phyloP scores from a whole-genome alignment of 106 monocot genomes.

The Acanthochlamys bracteata region DNA sequence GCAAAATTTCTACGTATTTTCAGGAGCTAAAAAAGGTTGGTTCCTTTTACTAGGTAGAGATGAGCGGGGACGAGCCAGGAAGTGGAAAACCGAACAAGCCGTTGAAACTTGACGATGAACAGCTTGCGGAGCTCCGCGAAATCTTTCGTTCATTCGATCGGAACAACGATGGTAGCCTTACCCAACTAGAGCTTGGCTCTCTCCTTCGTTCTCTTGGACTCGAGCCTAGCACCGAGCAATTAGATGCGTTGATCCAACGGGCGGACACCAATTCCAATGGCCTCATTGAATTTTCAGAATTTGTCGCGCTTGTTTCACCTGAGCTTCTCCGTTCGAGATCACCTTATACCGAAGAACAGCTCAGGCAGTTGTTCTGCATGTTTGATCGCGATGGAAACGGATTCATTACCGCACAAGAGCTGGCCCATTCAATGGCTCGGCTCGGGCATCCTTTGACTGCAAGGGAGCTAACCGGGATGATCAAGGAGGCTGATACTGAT shows the following conservation, averaged over 20 bases:
- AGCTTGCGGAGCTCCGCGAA: constrained; percentile 69
- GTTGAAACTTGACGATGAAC: constrained; percentile 42
- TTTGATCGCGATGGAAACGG: constrained; percentile 89
- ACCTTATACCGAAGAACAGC: constrained; percentile 62
- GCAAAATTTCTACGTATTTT: no score
- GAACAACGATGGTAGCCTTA: constrained; percentile 87
- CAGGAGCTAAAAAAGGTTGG: no score
- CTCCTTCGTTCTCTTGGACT: constrained; percentile 77
- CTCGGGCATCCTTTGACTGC: constrained; percentile 74
- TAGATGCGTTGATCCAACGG: constrained; percentile 55
- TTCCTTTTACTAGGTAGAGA: no score
- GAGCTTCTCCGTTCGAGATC: constrained; percentile 34
- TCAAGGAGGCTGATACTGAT: constrained; percentile 77
- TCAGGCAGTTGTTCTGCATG: constrained; percentile 49
- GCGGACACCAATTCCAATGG: constrained; percentile 84
- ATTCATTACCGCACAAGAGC: constrained; percentile 72
- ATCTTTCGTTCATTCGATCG: constrained; percentile 83
- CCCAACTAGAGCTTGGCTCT: constrained; percentile 79
- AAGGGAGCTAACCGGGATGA: constrained; percentile 89
- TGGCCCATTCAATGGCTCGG: constrained; percentile 87
- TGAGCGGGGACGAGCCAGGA: no score
- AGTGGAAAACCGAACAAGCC: no score
- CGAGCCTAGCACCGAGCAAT: constrained; percentile 54
- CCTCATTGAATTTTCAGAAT: constrained; percentile 86
- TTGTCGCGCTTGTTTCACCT: constrained; percentile 58